phyloP scores from a whole-genome alignment of 768 basidiomycete species.

The Cystofilobasidium capitatum region DNA sequence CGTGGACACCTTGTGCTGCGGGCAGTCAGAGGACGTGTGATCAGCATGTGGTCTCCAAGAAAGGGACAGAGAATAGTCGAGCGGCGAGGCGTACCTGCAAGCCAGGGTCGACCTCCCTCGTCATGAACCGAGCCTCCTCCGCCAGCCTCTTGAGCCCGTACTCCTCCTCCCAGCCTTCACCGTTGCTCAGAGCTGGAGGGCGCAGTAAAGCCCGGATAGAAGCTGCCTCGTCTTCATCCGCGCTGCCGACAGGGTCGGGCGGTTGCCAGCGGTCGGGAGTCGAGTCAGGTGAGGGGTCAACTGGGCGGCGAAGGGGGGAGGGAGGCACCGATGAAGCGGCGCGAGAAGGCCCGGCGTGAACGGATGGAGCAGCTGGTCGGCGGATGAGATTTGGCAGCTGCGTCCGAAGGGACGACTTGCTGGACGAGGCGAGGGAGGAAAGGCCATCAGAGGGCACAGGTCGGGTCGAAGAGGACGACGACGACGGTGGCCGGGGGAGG shows the following conservation, averaged over 20 bases:
- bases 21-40: neutral
- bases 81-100: neutral
- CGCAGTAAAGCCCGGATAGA: neutral
- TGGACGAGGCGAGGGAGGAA: neutral
- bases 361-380: neutral
- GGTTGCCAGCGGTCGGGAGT: slow-evolving; percentile 2
- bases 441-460: neutral
- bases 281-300: neutral
- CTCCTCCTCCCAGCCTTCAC: slow-evolving; percentile 24
- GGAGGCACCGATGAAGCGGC: too few species aligned
- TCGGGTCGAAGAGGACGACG: neutral
- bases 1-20: slow-evolving; percentile 12
- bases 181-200: slow-evolving; percentile 11
- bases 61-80: neutral
- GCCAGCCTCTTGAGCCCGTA: slow-evolving; percentile 18
- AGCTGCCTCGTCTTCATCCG: slow-evolving; percentile 2
- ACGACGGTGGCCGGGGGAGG: neutral
- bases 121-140: neutral
- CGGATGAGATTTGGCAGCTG: slow-evolving; percentile 17
- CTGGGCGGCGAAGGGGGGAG: neutral
- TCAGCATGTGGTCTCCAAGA: neutral
- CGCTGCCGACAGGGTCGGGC: neutral
- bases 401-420: neutral
- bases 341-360: slow-evolving; percentile 1
- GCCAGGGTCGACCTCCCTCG: slow-evolving; percentile 3